Conservation (phyloP, 2,329 filamentous ascomycete genomes). For the Botrytis deweyae region DNA sequence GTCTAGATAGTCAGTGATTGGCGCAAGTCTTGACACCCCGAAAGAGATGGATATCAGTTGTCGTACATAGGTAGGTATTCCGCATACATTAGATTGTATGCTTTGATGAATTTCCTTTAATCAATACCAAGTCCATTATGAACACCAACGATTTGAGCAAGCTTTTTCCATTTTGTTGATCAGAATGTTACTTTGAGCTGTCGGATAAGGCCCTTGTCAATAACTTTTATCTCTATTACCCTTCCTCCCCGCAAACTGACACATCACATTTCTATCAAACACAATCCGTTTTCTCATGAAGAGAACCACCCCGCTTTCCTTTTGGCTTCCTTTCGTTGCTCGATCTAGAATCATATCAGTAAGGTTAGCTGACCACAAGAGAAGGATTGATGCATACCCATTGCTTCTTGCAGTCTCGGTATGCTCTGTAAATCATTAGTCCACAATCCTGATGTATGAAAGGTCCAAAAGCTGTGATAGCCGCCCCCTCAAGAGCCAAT, state of each 20-base stretch:
- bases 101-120: background rate
- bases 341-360: conserved; percentile 39
- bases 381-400: conserved; percentile 65
- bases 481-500: background rate
- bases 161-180: background rate
- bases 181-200: background rate
- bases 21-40: background rate
- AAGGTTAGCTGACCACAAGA: background rate
- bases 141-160: background rate
- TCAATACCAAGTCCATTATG: background rate
- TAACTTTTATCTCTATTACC: background rate
- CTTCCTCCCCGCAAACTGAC: background rate
- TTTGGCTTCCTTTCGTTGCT: conserved; percentile 48
- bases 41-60: background rate
- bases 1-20: background rate
- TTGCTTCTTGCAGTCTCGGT: conserved; percentile 90
- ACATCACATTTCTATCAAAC: conserved; percentile 4
- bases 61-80: background rate
- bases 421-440: conserved; percentile 61
- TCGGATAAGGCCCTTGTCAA: background rate
- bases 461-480: background rate
- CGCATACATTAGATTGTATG: background rate
- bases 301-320: conserved; percentile 40
- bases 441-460: background rate
- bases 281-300: conserved; percentile 17